Evolutionary conservation across 345 rosid species (phyloP), one percentile per base, ranked within the genome.

Genomic region (Toxicodendron radicans): DNA sequence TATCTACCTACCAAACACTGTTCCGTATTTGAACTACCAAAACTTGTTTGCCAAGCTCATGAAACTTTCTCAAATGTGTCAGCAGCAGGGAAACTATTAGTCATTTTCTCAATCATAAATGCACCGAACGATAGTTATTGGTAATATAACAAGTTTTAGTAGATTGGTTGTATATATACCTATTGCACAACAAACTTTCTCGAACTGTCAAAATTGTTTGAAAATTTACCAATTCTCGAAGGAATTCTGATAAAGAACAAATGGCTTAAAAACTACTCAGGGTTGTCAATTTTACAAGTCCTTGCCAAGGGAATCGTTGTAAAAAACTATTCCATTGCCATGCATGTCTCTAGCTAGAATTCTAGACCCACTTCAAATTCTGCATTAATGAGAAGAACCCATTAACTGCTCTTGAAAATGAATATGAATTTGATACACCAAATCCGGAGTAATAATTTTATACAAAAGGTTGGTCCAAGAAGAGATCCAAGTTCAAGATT

Each of bases 11-110:
- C 73, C 74, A n/a, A n/a, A 5, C 27, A 24, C 10, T 18, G 24
- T 68, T 65, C 1, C 14, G 75, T 51, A 71, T 33, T 32, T 70
- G 21, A 82, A 65, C 81, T 11, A 76, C 74, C 80, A 51, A 71
- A 71, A 70, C 74, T 76, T 75, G 9, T 9, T 52, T 45, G 51
- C 75, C 27, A 62, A 62, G 76, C 1, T 23, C 35, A 6, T 14
- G 21, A 64, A 51, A 35, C 43, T 2, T 32, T 41, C 10, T 8
- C 49, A 56, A 20, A 35, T 35, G 41, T 54, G 54, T 6, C 17
- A 17, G 33, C 56, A 64, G 21, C 63, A 58, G 5, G 23, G 21
- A 45, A 56, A 64, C 24, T 6, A 51, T 21, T 24, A 51, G 62
- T 76, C 74, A 11, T 58, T 71, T 70, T 75, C 74, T 66, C 16